Evolutionary conservation across 2,329 filamentous ascomycete genomes (phyloP).

Genomic region (Penicillium sp.): DNA sequence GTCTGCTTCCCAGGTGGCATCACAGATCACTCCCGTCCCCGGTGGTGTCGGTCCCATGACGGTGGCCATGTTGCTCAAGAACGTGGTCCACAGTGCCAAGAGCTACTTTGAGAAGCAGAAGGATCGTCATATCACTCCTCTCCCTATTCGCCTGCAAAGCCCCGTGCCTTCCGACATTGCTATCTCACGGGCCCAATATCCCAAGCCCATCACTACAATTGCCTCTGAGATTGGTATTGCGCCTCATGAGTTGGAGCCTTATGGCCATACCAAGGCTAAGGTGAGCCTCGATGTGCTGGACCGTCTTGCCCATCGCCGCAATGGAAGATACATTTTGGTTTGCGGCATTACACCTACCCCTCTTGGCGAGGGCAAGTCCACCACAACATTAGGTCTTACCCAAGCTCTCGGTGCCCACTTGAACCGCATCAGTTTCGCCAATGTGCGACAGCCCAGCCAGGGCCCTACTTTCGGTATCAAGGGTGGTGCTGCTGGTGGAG

Average conservation of each 20-base stretch:
- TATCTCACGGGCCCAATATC: slow-evolving; percentile 81
- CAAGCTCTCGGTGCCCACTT: slow-evolving; percentile 90
- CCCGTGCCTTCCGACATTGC: slow-evolving; percentile 96
- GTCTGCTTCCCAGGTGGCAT: slow-evolving; percentile 78
- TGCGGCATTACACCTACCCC: slow-evolving; percentile 96
- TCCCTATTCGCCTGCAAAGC: slow-evolving; percentile 74
- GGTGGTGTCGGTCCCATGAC: slow-evolving; percentile 99
- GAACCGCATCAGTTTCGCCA: slow-evolving; percentile 85
- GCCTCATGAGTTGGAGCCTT: slow-evolving; percentile 86
- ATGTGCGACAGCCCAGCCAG: slow-evolving; percentile 94
- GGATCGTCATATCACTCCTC: slow-evolving; percentile 71
- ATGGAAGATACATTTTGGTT: slow-evolving; percentile 89
- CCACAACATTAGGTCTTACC: slow-evolving; percentile 91
- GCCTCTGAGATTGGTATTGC: slow-evolving; percentile 86
- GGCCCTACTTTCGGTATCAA: slow-evolving; percentile 99
- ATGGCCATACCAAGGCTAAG: slow-evolving; percentile 94
- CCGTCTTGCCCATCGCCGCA: slow-evolving; percentile 78
- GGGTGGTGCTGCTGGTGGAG: slow-evolving; percentile 92
- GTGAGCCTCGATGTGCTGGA: slow-evolving; percentile 79
- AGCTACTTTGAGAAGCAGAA: slow-evolving; percentile 81
- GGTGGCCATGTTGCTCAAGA: slow-evolving; percentile 95
- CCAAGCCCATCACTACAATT: slow-evolving; percentile 85
- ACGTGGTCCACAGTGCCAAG: slow-evolving; percentile 84
- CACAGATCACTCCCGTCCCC: slow-evolving; percentile 91
- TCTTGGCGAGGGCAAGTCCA: slow-evolving; percentile 95